Percentiles rank a stretch among this genome's conserved stretches.
phyloP scores from a whole-genome alignment of 768 basidiomycete genomes.

The Mycena pura region DNA sequence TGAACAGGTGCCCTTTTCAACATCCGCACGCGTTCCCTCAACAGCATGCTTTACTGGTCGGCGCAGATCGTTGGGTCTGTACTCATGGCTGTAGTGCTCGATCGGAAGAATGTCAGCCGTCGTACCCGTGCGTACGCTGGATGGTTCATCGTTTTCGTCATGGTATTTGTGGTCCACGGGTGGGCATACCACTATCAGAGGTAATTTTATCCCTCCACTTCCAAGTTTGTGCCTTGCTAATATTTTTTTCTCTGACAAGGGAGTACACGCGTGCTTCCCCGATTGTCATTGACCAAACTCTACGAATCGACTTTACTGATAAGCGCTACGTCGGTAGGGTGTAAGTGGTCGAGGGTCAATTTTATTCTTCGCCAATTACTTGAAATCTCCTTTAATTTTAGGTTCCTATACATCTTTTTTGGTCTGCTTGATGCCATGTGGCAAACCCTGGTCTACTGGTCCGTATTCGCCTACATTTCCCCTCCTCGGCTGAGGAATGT shows the following conservation, averaged over 20 bases:
- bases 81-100: constrained; percentile 72
- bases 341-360: background rate
- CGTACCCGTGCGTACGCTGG: constrained; percentile 75
- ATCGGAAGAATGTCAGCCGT: constrained; percentile 59
- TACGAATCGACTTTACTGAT: constrained; percentile 34
- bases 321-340: constrained; percentile 59
- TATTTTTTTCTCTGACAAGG: constrained; percentile 36
- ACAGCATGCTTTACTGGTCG: constrained; percentile 82
- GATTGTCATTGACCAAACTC: background rate
- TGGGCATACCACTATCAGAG: constrained; percentile 83
- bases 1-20: constrained; percentile 65
- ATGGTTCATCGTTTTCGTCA: constrained; percentile 64
- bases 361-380: background rate
- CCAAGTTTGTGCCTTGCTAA: background rate
- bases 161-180: constrained; percentile 73
- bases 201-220: constrained; percentile 51
- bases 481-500: too few species aligned
- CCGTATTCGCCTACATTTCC: too few species aligned
- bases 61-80: constrained; percentile 80
- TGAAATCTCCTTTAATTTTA: background rate
- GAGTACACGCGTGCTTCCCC: constrained; percentile 65
- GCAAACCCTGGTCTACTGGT: too few species aligned
- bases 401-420: constrained; percentile 71
- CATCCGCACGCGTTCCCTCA: constrained; percentile 78
- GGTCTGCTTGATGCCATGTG: constrained; percentile 84